Evolutionary conservation across 768 basidiomycete genomes (phyloP).

Genomic region (Lentinus brumalis): DNA sequence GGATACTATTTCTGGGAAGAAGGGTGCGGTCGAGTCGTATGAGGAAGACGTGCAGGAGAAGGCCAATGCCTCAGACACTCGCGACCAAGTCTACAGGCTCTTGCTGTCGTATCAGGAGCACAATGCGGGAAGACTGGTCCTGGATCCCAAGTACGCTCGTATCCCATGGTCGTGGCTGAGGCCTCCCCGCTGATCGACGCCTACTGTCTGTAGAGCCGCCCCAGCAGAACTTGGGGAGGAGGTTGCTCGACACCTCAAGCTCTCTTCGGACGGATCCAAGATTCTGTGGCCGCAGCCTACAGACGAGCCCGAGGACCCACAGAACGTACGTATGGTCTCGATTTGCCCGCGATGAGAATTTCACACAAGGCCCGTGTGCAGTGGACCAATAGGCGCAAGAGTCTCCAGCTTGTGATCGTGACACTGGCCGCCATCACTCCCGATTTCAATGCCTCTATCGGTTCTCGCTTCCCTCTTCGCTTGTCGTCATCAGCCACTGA

Average conservation of each 20-base stretch:
- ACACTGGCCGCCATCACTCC: constrained; percentile 66
- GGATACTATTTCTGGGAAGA: too few species aligned
- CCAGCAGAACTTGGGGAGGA: constrained; percentile 53
- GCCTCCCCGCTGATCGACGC: background rate
- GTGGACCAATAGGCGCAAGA: constrained; percentile 56
- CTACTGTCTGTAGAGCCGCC: background rate
- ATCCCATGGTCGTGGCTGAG: too few species aligned
- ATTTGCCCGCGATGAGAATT: background rate
- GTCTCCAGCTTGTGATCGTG: constrained; percentile 56
- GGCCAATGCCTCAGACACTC: too few species aligned
- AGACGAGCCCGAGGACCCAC: constrained; percentile 60
- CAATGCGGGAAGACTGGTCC: constrained; percentile 56
- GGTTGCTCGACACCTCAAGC: constrained; percentile 55
- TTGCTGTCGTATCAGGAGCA: constrained; percentile 53
- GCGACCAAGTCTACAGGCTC: background rate
- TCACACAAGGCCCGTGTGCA: constrained; percentile 28
- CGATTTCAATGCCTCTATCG: constrained; percentile 66
- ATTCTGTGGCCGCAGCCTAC: constrained; percentile 72
- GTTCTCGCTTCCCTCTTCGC: constrained; percentile 28
- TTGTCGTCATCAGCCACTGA: background rate
- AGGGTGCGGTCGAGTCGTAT: too few species aligned
- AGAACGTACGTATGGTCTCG: constrained; percentile 43
- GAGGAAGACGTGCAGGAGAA: too few species aligned
- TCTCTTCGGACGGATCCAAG: constrained; percentile 53
- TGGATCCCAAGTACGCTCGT: constrained; percentile 57